These are phyloP conservation scores for Triglochin maritima DNA, from an alignment of 106 monocot genomes.

Conservation along the genomic window DNA sequence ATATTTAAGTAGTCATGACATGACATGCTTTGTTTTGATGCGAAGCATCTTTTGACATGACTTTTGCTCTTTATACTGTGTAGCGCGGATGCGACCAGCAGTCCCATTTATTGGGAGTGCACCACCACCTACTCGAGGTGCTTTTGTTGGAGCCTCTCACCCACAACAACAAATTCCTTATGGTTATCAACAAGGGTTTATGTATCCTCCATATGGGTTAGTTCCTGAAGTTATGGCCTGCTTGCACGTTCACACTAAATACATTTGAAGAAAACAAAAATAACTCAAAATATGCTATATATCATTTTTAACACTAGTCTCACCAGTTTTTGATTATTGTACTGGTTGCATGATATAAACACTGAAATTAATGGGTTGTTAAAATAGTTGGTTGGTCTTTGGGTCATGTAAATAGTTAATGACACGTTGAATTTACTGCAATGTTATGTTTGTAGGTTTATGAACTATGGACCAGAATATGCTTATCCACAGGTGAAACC, in stretches of 20 bases:
- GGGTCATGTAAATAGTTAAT: background rate
- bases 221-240: conserved; percentile 1
- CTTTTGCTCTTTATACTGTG: conserved; percentile 4
- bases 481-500: conserved; percentile 55
- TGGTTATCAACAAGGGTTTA: conserved; percentile 43
- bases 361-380: no score
- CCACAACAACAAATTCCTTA: conserved; percentile 43
- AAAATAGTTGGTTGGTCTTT: background rate
- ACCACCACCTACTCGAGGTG: conserved; percentile 30
- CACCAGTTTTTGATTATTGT: no score
- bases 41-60: no score
- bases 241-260: no score
- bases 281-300: no score
- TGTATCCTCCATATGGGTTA: conserved; percentile 49
- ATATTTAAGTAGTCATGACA: no score
- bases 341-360: no score
- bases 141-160: conserved; percentile 29
- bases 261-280: no score
- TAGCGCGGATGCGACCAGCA: conserved; percentile 21
- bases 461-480: conserved; percentile 61
- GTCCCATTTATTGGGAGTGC: conserved; percentile 36
- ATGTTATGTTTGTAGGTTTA: conserved; percentile 29
- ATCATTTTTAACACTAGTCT: no score
- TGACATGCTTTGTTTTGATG: no score
- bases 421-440: background rate